Conservation (phyloP, 495 filamentous ascomycete species). For the Chaetomidium leptoderma region DNA sequence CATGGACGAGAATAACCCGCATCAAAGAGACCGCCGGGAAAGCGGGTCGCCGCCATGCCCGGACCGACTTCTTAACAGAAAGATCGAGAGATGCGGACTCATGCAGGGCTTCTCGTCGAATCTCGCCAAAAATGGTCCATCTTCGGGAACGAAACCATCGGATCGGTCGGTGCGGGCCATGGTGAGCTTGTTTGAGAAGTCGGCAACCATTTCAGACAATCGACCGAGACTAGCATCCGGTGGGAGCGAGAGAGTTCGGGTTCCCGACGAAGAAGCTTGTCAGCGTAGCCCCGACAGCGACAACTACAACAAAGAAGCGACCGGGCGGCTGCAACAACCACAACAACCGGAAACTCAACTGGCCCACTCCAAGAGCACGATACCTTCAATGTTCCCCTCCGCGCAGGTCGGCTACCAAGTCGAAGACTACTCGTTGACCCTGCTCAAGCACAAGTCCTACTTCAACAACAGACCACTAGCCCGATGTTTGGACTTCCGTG, state of each 20-base stretch:
- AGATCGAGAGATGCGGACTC: constrained; percentile 17
- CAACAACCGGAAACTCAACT: neutral
- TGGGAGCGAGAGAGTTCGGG: neutral
- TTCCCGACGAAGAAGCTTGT: neutral
- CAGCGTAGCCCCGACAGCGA: neutral
- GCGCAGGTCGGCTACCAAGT: constrained; percentile 9
- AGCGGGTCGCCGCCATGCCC: neutral
- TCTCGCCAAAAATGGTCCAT: constrained; percentile 5
- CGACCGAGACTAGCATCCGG: neutral
- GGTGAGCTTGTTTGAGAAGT: constrained; percentile 21
- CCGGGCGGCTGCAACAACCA: neutral
- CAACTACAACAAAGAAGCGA: neutral
- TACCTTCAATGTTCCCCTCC: neutral
- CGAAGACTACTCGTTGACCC: constrained; percentile 28
- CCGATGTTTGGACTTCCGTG: constrained; percentile 24
- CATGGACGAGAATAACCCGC: neutral
- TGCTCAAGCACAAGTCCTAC: constrained; percentile 29
- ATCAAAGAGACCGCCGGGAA: neutral
- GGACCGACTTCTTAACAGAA: constrained; percentile 25
- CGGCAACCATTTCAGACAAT: neutral
- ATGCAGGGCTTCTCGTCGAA: constrained; percentile 22
- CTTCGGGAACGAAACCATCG: neutral
- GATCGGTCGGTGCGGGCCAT: constrained; percentile 21
- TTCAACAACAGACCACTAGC: constrained; percentile 26
- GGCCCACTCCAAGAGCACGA: neutral